A percentile compares a stretch with the other conserved stretches of the same genome.
phyloP scores from a whole-genome alignment of 108 stramenopile species.

The Skeletonema potamos region DNA sequence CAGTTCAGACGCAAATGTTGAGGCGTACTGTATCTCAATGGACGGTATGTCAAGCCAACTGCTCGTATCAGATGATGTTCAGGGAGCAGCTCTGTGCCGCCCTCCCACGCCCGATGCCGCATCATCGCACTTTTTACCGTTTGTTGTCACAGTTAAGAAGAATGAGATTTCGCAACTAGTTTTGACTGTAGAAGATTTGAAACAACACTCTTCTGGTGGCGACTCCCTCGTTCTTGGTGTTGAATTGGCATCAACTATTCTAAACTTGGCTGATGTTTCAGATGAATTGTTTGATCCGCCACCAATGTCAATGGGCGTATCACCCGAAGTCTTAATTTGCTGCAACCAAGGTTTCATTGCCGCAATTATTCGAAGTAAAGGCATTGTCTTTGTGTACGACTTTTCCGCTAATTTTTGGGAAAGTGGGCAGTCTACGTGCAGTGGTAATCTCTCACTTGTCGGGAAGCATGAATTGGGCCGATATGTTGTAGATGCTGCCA shows the following conservation, averaged over 20 bases:
- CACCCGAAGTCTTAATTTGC: constrained; percentile 74
- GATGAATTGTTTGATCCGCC: constrained; percentile 55
- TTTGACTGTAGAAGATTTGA: constrained; percentile 43
- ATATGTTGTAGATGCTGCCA: constrained; percentile 84
- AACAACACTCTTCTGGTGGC: constrained; percentile 13
- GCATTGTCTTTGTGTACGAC: constrained; percentile 70
- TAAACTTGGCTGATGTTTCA: constrained; percentile 52
- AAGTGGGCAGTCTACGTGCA: too few relatives aligned
- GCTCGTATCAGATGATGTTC: constrained; percentile 64
- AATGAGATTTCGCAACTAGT: constrained; percentile 41
- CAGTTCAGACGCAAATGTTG: constrained; percentile 55
- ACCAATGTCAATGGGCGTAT: constrained; percentile 80
- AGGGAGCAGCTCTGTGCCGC: constrained; percentile 76
- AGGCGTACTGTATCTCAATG: constrained; percentile 81
- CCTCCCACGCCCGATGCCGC: constrained; percentile 28
- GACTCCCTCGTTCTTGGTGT: constrained; percentile 46
- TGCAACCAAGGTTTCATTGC: constrained; percentile 70
- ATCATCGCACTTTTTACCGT: constrained; percentile 63
- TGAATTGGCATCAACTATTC: constrained; percentile 50
- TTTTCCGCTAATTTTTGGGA: constrained; percentile 35
- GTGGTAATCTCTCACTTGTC: constrained; percentile 58
- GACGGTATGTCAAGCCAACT: constrained; percentile 64
- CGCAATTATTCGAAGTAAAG: constrained; percentile 64
- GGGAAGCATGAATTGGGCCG: constrained; percentile 60
- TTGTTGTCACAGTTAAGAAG: constrained; percentile 44